Evolutionary conservation across 2,329 filamentous ascomycete genomes (phyloP).

Genomic region (Coniochaeta pulveracea): DNA sequence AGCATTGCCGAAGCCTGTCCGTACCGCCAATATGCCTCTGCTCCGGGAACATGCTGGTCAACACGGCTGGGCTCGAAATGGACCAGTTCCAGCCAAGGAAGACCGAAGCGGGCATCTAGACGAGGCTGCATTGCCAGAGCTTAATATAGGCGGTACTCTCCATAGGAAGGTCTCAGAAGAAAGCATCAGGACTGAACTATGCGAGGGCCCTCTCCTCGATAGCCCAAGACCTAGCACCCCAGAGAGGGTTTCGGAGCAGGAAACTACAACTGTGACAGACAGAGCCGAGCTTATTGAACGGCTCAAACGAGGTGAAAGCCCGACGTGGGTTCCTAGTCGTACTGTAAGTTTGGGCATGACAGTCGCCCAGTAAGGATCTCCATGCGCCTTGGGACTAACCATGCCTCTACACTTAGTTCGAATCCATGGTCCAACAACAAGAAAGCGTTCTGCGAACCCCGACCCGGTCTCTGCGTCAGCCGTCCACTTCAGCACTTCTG

Average conservation of each 20-base stretch:
- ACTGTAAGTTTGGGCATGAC: constrained; percentile 32
- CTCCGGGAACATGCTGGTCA: background rate
- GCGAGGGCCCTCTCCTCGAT: constrained; percentile 43
- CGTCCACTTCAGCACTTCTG: constrained; percentile 27
- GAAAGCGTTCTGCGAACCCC: constrained; percentile 21
- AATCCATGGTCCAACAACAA: constrained; percentile 27
- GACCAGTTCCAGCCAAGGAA: too few relatives aligned
- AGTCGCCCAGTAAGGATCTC: too few relatives aligned
- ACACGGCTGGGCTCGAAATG: background rate
- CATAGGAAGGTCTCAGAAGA: constrained; percentile 40
- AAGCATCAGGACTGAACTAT: constrained; percentile 49
- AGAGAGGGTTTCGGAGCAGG: too few relatives aligned
- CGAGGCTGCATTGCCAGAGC: too few relatives aligned
- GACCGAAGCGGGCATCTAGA: too few relatives aligned
- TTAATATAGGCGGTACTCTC: too few relatives aligned
- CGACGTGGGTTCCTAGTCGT: constrained; percentile 59
- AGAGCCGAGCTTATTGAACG: constrained; percentile 73
- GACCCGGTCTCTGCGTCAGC: constrained; percentile 21
- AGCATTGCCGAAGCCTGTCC: too few relatives aligned
- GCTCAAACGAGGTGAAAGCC: constrained; percentile 68
- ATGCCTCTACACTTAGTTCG: constrained; percentile 19
- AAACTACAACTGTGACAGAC: constrained; percentile 35
- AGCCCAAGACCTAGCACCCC: constrained; percentile 21
- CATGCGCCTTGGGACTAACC: too few relatives aligned
- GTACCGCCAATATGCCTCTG: constrained; percentile 1